Conservation (phyloP, 148 eudicot species). For the Rhododendron vialii region DNA sequence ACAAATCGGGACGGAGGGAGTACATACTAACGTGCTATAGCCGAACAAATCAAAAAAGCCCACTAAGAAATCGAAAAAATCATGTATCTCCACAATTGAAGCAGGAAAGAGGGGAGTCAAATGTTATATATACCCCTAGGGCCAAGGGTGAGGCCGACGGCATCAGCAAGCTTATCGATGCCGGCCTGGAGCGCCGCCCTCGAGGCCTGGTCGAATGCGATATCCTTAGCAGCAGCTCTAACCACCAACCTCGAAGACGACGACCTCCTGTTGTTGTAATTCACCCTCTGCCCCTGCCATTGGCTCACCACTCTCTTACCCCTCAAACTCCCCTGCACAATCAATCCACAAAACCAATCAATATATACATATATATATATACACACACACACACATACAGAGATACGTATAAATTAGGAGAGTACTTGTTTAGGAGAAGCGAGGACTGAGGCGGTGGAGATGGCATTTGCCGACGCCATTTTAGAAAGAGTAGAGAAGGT, state of each 20-base stretch:
- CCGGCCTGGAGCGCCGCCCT: constrained; percentile 87
- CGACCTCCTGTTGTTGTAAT: constrained; percentile 29
- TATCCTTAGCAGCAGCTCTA: constrained; percentile 76
- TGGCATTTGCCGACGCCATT: constrained; percentile 85
- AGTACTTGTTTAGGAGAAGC: constrained; percentile 51
- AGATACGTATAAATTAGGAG: neutral
- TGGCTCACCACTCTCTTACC: constrained; percentile 41
- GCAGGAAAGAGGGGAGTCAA: neutral
- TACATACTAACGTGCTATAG: neutral
- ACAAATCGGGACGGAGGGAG: no score
- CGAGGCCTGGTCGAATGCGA: constrained; percentile 77
- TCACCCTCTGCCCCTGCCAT: constrained; percentile 50
- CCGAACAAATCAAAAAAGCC: neutral
- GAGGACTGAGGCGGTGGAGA: constrained; percentile 75
- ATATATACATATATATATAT: neutral
- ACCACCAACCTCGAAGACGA: constrained; percentile 46
- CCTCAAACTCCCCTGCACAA: constrained; percentile 49
- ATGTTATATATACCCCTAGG: constrained; percentile 55
- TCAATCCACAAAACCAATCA: constrained; percentile 1
- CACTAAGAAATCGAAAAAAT: neutral
- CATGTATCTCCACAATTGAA: neutral
- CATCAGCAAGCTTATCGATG: constrained; percentile 89
- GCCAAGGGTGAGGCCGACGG: constrained; percentile 92
- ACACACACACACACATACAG: neutral
- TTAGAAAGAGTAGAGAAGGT: neutral